Percentiles rank a stretch among this genome's conserved stretches.
phyloP scores from a whole-genome alignment of 1,284 basidiomycete species.

The Marasmius sp. region DNA sequence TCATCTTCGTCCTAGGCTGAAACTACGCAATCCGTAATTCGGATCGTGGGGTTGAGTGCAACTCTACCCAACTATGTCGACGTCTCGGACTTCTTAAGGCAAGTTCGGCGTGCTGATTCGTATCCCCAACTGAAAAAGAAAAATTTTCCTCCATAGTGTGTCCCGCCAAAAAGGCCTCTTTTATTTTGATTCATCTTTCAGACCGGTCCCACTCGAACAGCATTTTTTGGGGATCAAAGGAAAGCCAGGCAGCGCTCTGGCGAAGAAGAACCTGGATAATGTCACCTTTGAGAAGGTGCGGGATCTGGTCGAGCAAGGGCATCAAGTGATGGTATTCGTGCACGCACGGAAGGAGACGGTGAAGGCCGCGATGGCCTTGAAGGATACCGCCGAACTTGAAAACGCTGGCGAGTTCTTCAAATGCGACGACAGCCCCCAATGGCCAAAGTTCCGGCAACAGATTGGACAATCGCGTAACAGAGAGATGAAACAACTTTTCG shows the following conservation, averaged over 20 bases:
- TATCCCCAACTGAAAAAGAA: conserved; percentile 9
- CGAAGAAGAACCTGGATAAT: conserved; percentile 87
- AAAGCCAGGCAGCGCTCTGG: conserved; percentile 76
- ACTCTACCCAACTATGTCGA: conserved; percentile 98
- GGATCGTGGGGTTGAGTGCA: conserved; percentile 98
- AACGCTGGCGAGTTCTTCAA: conserved; percentile 78
- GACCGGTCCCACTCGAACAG: conserved; percentile 96
- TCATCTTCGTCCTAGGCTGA: conserved; percentile 66
- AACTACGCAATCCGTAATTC: conserved; percentile 94
- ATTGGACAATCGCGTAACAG: conserved; percentile 86
- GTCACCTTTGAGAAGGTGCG: conserved; percentile 92
- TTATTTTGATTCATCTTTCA: conserved; percentile 97
- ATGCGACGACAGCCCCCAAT: conserved; percentile 79
- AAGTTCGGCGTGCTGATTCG: conserved; percentile 10
- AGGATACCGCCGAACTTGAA: conserved; percentile 79
- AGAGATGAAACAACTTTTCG: conserved; percentile 96
- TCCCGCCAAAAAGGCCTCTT: conserved; percentile 92
- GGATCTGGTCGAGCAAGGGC: conserved; percentile 81
- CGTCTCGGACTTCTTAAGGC: conserved; percentile 92
- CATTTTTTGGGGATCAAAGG: conserved; percentile 96
- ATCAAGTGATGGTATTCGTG: conserved; percentile 99
- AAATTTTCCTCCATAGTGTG: conserved; percentile 61
- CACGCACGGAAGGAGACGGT: conserved; percentile 99
- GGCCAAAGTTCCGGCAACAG: conserved; percentile 73
- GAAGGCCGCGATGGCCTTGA: conserved; percentile 85